These are phyloP conservation scores for Hapsidospora chrysogenum DNA, from an alignment of 495 filamentous ascomycete genomes.

Conservation along the genomic window DNA sequence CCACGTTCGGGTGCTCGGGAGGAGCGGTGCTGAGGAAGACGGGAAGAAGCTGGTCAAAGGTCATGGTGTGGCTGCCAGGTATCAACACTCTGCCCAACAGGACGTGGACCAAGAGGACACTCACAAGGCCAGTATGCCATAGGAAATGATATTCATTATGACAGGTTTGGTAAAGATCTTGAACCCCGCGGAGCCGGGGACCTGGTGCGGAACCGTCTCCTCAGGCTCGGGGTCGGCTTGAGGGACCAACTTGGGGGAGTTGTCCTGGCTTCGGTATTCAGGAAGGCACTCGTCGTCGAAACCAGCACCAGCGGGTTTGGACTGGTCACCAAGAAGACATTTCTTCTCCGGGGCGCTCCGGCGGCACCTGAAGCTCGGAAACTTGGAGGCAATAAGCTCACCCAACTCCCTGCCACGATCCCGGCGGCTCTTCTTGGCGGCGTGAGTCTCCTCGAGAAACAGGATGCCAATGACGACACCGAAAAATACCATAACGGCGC, in stretches of 20 bases:
- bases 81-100: slow-evolving; percentile 9
- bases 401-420: slow-evolving; percentile 68
- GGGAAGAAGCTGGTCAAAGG: slow-evolving; percentile 84
- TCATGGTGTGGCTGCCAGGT: slow-evolving; percentile 51
- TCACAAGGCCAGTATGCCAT: slow-evolving; percentile 92
- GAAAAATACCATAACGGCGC: slow-evolving; percentile 56
- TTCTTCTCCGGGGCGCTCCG: slow-evolving; percentile 27
- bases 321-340: slow-evolving; percentile 28
- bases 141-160: slow-evolving; percentile 66
- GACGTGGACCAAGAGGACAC: slow-evolving; percentile 28
- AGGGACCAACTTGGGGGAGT: slow-evolving; percentile 11
- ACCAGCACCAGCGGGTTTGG: not conserved
- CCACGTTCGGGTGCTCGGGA: slow-evolving; percentile 21
- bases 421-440: slow-evolving; percentile 56
- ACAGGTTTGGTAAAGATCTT: slow-evolving; percentile 62
- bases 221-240: slow-evolving; percentile 1
- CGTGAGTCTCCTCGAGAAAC: slow-evolving; percentile 92
- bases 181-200: not conserved
- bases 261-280: slow-evolving; percentile 48
- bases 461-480: slow-evolving; percentile 72
- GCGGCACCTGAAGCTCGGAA: slow-evolving; percentile 11
- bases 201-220: not conserved
- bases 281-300: slow-evolving; percentile 37
- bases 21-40: slow-evolving; percentile 70
- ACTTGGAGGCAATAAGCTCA: slow-evolving; percentile 44